These are phyloP conservation scores for Scedosporium aurantiacum DNA, from an alignment of 2,329 filamentous ascomycete genomes.

Conservation along the genomic window DNA sequence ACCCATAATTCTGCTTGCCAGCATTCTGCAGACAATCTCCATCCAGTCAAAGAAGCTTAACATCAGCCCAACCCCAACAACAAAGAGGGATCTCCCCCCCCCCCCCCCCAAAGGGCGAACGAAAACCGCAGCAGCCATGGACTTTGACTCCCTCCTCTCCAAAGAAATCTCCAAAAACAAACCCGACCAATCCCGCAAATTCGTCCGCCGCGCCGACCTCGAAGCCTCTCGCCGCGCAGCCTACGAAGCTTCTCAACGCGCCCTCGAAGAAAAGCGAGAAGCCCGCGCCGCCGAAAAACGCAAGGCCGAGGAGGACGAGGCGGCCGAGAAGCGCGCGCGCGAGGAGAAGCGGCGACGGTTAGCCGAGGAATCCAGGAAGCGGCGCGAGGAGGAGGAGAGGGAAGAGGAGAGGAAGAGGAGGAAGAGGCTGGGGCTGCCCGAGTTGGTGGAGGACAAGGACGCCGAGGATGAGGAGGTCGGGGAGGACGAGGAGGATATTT, in stretches of 20 bases:
- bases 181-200: constrained; percentile 54
- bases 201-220: constrained; percentile 71
- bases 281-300: constrained; percentile 67
- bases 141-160: constrained; percentile 89
- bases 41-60: too few relatives aligned
- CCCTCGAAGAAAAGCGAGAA: constrained; percentile 58
- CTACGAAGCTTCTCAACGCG: constrained; percentile 73
- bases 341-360: constrained; percentile 75
- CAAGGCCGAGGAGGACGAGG: constrained; percentile 78
- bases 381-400: constrained; percentile 61
- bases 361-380: constrained; percentile 65
- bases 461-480: constrained; percentile 30
- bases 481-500: constrained; percentile 47
- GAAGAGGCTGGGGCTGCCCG: constrained; percentile 70
- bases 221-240: constrained; percentile 71
- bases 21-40: too few relatives aligned
- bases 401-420: constrained; percentile 62
- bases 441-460: constrained; percentile 41
- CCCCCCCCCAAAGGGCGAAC: neutral
- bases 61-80: neutral
- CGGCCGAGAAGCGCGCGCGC: constrained; percentile 53
- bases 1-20: too few relatives aligned
- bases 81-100: neutral
- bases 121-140: constrained; percentile 49
- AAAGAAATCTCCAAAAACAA: constrained; percentile 83